Conservation (phyloP, 176 grass and related monocot genomes). For the Poa annua region DNA sequence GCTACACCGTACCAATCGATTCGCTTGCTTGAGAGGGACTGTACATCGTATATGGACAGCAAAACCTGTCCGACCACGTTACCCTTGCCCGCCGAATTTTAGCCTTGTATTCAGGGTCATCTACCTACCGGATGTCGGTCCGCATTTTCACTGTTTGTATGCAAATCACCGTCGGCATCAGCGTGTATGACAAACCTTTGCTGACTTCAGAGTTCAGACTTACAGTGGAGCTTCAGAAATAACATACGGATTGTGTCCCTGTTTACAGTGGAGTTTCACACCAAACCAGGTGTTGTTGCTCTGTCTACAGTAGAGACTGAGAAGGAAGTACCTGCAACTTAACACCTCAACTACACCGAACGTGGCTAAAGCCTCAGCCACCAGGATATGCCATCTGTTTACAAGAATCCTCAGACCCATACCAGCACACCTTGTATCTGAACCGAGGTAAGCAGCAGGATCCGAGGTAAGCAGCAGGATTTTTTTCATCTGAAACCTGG, state of each 20-base stretch:
- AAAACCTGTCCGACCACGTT: neutral
- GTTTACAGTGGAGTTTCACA: too few relatives aligned
- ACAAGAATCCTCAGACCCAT: neutral
- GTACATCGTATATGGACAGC: neutral
- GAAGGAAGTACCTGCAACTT: neutral
- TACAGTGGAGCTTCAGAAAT: too few relatives aligned
- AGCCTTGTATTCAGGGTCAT: neutral
- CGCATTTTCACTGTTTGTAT: neutral
- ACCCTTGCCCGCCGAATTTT: neutral
- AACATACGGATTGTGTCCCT: too few relatives aligned
- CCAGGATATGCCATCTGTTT: neutral
- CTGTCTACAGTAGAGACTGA: too few relatives aligned
- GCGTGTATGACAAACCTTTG: too few relatives aligned
- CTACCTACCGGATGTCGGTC: neutral
- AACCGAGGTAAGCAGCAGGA: too few relatives aligned
- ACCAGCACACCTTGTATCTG: too few relatives aligned
- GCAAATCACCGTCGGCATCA: too few relatives aligned
- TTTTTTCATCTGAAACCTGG: too few relatives aligned
- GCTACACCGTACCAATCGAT: neutral
- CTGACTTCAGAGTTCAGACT: too few relatives aligned
- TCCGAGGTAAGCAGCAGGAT: too few relatives aligned
- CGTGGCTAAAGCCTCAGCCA: neutral
- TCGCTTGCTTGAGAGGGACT: neutral
- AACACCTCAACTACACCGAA: neutral
- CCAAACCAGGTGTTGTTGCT: too few relatives aligned